Conservation (phyloP, 164 flowering plant genomes). For the Vitis rupestris region DNA sequence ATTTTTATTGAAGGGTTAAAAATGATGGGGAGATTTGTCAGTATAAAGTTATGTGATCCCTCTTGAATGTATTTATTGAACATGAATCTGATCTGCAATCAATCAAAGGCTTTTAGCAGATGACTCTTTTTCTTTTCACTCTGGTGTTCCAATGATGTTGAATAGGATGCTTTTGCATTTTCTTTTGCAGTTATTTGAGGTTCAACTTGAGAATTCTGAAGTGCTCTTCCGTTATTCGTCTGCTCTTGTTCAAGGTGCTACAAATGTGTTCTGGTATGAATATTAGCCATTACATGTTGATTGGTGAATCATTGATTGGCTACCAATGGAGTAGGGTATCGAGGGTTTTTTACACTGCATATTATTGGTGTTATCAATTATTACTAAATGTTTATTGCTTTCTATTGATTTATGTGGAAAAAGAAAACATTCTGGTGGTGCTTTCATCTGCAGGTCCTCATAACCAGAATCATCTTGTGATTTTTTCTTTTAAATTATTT, state of each 20-base stretch:
- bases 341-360: neutral
- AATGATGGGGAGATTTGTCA: neutral
- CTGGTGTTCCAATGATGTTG: neutral
- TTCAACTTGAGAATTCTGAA: constrained; percentile 71
- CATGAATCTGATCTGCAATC: neutral
- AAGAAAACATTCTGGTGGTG: no score
- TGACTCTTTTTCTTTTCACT: neutral
- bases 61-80: neutral
- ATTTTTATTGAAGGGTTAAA: neutral
- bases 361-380: neutral
- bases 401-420: no score
- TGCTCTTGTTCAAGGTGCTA: constrained; percentile 96
- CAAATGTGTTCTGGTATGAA: constrained; percentile 94
- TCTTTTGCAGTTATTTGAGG: constrained; percentile 83
- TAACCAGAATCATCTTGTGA: no score
- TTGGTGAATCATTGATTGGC: neutral
- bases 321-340: neutral
- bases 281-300: neutral
- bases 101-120: neutral
- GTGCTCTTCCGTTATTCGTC: constrained; percentile 85
- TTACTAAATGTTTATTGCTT: no score
- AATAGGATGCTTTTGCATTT: constrained; percentile 3
- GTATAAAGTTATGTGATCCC: neutral
- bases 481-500: neutral
- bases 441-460: no score